These are phyloP conservation scores for Polytrichum commune DNA, from an alignment of 225 moss, liverwort and hornwort species.

Conservation along the genomic window DNA sequence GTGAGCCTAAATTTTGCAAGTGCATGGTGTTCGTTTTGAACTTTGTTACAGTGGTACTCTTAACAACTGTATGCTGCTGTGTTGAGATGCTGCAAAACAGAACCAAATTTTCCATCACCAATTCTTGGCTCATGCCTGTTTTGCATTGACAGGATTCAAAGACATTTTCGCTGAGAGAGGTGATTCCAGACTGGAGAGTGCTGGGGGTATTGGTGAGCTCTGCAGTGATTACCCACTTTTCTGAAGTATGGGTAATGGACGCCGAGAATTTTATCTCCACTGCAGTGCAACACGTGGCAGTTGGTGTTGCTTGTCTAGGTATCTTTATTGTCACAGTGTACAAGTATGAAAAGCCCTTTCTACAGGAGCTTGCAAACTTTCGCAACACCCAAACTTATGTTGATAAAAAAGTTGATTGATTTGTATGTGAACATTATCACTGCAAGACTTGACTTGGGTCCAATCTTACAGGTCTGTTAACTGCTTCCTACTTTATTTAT, in stretches of 20 bases:
- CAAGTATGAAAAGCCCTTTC: slow-evolving; percentile 41
- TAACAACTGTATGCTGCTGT: too few relatives aligned
- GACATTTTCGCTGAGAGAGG: slow-evolving; percentile 65
- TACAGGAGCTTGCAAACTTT: slow-evolving; percentile 46
- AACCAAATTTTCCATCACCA: background rate
- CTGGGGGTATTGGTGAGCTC: slow-evolving; percentile 48
- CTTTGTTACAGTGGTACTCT: too few relatives aligned
- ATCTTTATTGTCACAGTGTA: slow-evolving; percentile 34
- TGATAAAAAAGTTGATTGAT: slow-evolving; percentile 20
- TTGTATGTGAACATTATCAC: too few relatives aligned
- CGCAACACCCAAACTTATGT: slow-evolving; percentile 9
- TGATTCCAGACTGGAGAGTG: slow-evolving; percentile 66
- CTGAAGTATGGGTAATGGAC: slow-evolving; percentile 59
- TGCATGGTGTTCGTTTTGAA: too few relatives aligned
- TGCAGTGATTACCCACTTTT: slow-evolving; percentile 47
- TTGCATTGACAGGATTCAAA: slow-evolving; percentile 49
- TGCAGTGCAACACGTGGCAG: slow-evolving; percentile 42
- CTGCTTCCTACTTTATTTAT: too few relatives aligned
- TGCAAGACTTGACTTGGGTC: background rate
- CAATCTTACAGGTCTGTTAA: too few relatives aligned
- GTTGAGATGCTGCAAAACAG: background rate
- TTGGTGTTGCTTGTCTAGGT: slow-evolving; percentile 57
- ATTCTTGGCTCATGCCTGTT: background rate
- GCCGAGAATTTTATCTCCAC: slow-evolving; percentile 37
- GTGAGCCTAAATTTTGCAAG: slow-evolving; percentile 19